phyloP scores from a whole-genome alignment of 257 asterid species.

The Coffea canephora region DNA sequence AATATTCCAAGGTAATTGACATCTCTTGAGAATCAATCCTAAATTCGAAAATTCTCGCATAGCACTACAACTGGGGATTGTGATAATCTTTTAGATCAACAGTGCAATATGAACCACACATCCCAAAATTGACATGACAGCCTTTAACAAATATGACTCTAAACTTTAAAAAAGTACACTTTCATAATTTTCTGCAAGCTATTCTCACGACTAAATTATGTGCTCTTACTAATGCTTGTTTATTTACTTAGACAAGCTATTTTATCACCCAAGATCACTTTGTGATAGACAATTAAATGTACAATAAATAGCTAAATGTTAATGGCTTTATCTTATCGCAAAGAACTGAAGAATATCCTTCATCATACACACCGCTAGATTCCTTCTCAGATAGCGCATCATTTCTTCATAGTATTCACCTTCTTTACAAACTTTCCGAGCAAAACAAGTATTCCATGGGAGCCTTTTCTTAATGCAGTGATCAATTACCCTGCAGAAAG shows the following conservation, averaged over 20 bases:
- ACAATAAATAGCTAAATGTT: neutral
- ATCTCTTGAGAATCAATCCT: neutral
- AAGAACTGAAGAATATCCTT: constrained; percentile 4
- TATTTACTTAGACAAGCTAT: neutral
- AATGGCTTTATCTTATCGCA: neutral
- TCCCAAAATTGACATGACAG: neutral
- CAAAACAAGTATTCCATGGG: constrained; percentile 77
- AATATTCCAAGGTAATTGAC: neutral
- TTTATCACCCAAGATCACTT: neutral
- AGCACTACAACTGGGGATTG: neutral
- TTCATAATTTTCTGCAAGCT: neutral
- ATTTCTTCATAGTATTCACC: constrained; percentile 94
- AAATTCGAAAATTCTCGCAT: neutral
- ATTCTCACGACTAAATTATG: neutral
- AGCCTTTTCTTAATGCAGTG: constrained; percentile 93
- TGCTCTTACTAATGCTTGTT: neutral
- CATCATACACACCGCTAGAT: constrained; percentile 72
- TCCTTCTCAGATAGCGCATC: constrained; percentile 94
- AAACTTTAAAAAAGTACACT: neutral
- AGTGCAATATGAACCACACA: neutral
- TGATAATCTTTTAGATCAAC: neutral
- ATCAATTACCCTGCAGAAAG: constrained; percentile 69
- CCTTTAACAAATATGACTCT: neutral
- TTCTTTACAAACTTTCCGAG: constrained; percentile 92
- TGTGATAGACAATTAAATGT: neutral